Evolutionary conservation across 2,329 filamentous ascomycete genomes (phyloP).

Genomic region (Herpotrichia juniperi): DNA sequence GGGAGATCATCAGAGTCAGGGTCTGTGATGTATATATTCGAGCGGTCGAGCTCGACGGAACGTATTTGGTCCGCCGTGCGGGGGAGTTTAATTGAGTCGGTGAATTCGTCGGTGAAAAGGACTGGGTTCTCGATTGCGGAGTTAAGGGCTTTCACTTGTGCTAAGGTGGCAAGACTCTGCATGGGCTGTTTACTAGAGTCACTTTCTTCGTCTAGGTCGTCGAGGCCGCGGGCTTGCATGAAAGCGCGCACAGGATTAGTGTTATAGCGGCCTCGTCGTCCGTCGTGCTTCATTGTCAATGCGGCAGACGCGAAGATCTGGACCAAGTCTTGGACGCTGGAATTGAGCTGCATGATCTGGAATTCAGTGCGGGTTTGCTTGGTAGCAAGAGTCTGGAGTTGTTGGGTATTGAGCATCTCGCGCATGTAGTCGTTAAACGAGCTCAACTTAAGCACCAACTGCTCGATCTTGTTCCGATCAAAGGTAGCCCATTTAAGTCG

Average conservation of each 20-base stretch:
- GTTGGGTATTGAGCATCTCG: slow-evolving; percentile 37
- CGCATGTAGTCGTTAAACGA: slow-evolving; percentile 46
- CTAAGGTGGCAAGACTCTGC: slow-evolving; percentile 35
- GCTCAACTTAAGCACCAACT: slow-evolving; percentile 37
- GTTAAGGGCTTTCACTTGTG: slow-evolving; percentile 45
- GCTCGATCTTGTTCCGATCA: slow-evolving; percentile 38
- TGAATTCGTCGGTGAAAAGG: slow-evolving; percentile 33
- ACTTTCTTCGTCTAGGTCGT: slow-evolving; percentile 27
- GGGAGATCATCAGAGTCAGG: slow-evolving; percentile 22
- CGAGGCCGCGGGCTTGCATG: slow-evolving; percentile 24
- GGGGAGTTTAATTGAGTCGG: slow-evolving; percentile 26
- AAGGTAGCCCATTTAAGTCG: slow-evolving; percentile 41
- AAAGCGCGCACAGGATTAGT: slow-evolving; percentile 21
- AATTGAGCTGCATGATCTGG: slow-evolving; percentile 46
- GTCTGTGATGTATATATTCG: slow-evolving; percentile 24
- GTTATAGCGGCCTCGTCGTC: slow-evolving; percentile 6
- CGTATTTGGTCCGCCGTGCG: slow-evolving; percentile 25
- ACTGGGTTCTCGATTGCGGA: slow-evolving; percentile 37
- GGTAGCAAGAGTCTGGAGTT: slow-evolving; percentile 33
- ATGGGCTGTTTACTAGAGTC: slow-evolving; percentile 9
- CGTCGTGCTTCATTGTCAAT: slow-evolving; percentile 15
- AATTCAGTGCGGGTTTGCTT: slow-evolving; percentile 43
- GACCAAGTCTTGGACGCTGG: slow-evolving; percentile 40
- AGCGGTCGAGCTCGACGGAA: slow-evolving; percentile 24
- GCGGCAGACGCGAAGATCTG: slow-evolving; percentile 39